Percentiles rank a stretch among this genome's conserved stretches.
phyloP scores from a whole-genome alignment of 148 eudicot species.

The Fagopyrum tataricum region DNA sequence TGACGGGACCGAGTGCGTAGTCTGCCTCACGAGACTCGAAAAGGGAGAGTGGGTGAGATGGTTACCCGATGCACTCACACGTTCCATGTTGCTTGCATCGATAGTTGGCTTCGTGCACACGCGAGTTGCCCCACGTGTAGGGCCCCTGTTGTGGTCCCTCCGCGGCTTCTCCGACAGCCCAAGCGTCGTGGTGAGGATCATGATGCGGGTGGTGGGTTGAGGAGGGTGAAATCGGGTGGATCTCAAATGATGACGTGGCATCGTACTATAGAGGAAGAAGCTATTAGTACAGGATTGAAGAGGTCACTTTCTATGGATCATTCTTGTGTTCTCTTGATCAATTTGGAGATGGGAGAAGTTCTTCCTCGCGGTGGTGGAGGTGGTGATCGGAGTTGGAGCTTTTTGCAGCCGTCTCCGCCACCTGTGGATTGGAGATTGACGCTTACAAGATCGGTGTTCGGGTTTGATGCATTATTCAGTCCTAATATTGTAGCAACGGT shows the following conservation, averaged over 20 bases:
- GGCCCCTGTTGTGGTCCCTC: slow-evolving; percentile 16
- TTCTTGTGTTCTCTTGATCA: neutral
- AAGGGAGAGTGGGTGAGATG: slow-evolving; percentile 41
- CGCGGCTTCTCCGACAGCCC: neutral
- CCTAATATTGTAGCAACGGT: too few relatives aligned
- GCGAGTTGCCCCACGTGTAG: slow-evolving; percentile 53
- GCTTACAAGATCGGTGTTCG: too few relatives aligned
- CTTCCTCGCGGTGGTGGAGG: too few relatives aligned
- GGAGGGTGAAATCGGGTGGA: neutral
- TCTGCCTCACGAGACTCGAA: slow-evolving; percentile 37
- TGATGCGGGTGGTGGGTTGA: neutral
- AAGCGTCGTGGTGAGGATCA: neutral
- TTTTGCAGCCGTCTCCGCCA: too few relatives aligned
- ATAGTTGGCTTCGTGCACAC: slow-evolving; percentile 42
- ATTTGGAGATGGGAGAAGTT: too few relatives aligned
- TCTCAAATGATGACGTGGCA: neutral
- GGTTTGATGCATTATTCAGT: too few relatives aligned
- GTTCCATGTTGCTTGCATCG: slow-evolving; percentile 56
- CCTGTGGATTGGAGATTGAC: too few relatives aligned
- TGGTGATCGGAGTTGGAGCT: too few relatives aligned
- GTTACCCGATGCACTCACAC: slow-evolving; percentile 45
- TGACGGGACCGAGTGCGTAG: slow-evolving; percentile 34
- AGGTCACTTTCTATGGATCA: slow-evolving; percentile 35
- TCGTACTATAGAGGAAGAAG: neutral
- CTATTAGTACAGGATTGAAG: slow-evolving; percentile 12